Conservation (phyloP, 345 rosid species). For the Noccaea bulbosa region DNA sequence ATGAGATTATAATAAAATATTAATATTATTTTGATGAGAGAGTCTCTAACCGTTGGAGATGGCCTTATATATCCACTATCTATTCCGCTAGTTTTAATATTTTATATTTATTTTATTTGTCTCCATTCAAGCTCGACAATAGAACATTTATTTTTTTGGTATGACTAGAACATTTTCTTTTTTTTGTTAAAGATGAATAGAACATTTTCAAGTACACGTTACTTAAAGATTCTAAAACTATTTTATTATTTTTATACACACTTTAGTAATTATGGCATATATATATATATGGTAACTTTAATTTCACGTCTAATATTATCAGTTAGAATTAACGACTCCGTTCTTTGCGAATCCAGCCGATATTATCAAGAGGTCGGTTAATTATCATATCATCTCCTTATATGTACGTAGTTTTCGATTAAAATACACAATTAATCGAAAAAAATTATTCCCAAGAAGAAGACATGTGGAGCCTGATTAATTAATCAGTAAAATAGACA, state of each 20-base stretch:
- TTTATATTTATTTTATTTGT: background rate
- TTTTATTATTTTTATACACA: background rate
- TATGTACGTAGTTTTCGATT: background rate
- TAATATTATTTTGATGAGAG: no score
- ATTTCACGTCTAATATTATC: slow-evolving; percentile 8
- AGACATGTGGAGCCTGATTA: background rate
- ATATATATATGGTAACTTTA: slow-evolving; percentile 15
- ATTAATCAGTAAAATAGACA: slow-evolving; percentile 6
- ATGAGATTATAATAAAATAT: no score
- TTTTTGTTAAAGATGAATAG: no score
- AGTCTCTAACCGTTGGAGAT: no score
- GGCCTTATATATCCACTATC: slow-evolving; percentile 12
- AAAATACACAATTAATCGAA: background rate
- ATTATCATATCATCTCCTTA: background rate
- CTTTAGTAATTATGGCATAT: slow-evolving; percentile 11
- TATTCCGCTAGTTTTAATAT: background rate
- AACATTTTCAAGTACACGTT: background rate
- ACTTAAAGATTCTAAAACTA: background rate
- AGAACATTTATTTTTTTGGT: no score
- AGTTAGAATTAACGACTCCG: background rate
- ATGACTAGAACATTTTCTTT: no score
- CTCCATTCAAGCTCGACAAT: background rate
- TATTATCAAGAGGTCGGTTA: background rate
- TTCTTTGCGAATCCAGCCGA: background rate
- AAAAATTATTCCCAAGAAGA: background rate